Base-by-base conservation (phyloP, 345 rosid genomes). In the Camelina sativa region DNA sequence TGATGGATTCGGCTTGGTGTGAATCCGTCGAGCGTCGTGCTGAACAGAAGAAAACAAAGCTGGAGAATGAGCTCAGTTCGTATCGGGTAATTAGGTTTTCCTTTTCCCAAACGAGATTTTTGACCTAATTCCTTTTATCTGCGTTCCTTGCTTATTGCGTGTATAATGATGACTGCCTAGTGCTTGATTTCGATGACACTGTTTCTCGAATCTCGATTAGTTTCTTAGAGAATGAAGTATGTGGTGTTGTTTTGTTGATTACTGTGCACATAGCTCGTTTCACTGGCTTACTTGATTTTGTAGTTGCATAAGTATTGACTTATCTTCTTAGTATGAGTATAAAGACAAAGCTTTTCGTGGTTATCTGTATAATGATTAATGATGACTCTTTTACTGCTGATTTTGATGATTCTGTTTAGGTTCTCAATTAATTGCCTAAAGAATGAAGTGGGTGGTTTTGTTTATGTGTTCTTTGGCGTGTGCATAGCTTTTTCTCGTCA, bases 41-140 rank as follows among this genome's bases (percentile, higher is more conserved):
- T 5, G 95, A 90, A 37, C 96, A 85, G 80, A 87, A 87, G 80
- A 96, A 86, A 83, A 91, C 85, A 69, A 96, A 83, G 81, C 91
- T 96, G 5, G 98, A 96, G 78, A 92, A 81, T 61, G 98, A 96
- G 75, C 98, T 92, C 52, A 91, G 88, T 84, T 92, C 99, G 19
- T 96, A 92, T 69, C 84, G 96, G 83, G 99, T 96, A 86, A 72
- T 52, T 50, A 43, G 56, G 10, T 35, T 76, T 64, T 28, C 28
- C 63, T 47, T 54, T 62, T 32, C 37, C 17, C 51, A 15, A 10
- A 4, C 64, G 65, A n/a, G 23, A 23, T 58, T 74, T 63, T 4
- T 57, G 58, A 23, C 79, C 73, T 75, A 60, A 40, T 68, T 47
- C n/a, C 6, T 10, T 20, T 20, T 40, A 55, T 44, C 8, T 41